A percentile compares a stretch with the other conserved stretches of the same genome.
Conservation (phyloP, 139 green algal species). For the Nannochloris sp. region DNA sequence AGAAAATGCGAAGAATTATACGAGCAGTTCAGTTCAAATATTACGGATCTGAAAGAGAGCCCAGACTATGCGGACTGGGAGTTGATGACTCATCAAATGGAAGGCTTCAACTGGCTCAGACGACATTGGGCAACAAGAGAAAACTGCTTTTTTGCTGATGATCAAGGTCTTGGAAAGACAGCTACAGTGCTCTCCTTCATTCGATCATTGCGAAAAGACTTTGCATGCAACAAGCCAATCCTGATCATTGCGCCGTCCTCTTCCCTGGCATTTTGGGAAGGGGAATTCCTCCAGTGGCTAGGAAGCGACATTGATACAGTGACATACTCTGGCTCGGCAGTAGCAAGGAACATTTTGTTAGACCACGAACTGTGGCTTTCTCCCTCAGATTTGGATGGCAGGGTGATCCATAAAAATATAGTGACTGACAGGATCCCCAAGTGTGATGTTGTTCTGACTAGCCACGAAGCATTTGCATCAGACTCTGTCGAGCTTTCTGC, state of each 20-base stretch:
- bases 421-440: conserved; percentile 38
- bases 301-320: conserved; percentile 37
- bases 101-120: conserved; percentile 58
- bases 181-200: conserved; percentile 55
- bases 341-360: conserved; percentile 43
- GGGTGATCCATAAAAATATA: conserved; percentile 8
- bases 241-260: conserved; percentile 53
- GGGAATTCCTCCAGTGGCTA: conserved; percentile 31
- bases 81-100: conserved; percentile 66
- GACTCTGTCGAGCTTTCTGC: conserved; percentile 39
- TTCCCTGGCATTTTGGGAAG: conserved; percentile 58
- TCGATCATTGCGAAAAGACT: conserved; percentile 42
- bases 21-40: conserved; percentile 2
- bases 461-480: conserved; percentile 47
- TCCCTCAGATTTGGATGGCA: conserved; percentile 45
- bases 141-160: conserved; percentile 58
- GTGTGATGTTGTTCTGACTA: conserved; percentile 62
- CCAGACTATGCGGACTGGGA: conserved; percentile 1
- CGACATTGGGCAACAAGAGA: conserved; percentile 38
- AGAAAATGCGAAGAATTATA: background rate
- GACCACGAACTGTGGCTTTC: conserved; percentile 77
- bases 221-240: conserved; percentile 33
- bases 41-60: conserved; percentile 4
- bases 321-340: conserved; percentile 40
- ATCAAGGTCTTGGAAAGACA: conserved; percentile 65